Percentiles rank a stretch among this genome's conserved stretches.
These are phyloP conservation scores for Epichloe glyceriae DNA, from an alignment of 2,329 filamentous ascomycete species.

Conservation along the genomic window DNA sequence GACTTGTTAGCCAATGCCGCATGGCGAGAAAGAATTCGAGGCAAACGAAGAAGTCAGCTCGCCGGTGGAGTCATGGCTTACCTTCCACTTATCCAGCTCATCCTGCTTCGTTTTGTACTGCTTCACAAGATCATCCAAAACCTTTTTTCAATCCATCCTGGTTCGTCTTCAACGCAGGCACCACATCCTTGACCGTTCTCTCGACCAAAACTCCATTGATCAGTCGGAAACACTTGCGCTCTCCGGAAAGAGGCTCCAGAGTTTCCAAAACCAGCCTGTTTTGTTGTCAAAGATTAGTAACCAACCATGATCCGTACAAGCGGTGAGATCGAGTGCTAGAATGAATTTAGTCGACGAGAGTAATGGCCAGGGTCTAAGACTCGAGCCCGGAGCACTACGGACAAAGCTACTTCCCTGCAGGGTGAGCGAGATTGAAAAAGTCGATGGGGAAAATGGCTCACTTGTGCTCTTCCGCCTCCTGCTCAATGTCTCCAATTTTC, in stretches of 20 bases:
- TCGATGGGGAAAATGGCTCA: slow-evolving; percentile 24
- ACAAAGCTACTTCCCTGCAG: not conserved
- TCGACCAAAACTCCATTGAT: slow-evolving; percentile 96
- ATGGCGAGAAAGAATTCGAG: not conserved
- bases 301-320: slow-evolving; percentile 10
- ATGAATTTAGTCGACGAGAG: not conserved
- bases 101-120: slow-evolving; percentile 92
- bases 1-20: not conserved
- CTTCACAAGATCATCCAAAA: slow-evolving; percentile 87
- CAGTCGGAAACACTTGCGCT: slow-evolving; percentile 96
- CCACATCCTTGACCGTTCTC: slow-evolving; percentile 82
- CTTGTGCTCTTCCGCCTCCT: slow-evolving; percentile 98
- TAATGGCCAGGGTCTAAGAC: not conserved
- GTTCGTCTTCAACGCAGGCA: slow-evolving; percentile 85
- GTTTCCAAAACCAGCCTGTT: slow-evolving; percentile 86
- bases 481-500: slow-evolving; percentile 95
- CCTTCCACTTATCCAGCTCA: slow-evolving; percentile 98
- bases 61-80: slow-evolving; percentile 28
- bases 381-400: not conserved
- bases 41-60: not conserved
- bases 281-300: not conserved
- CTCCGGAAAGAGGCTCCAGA: slow-evolving; percentile 63
- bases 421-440: not conserved
- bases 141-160: slow-evolving; percentile 89
- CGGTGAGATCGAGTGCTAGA: slow-evolving; percentile 22